Base-by-base conservation (phyloP, 148 eudicot species). In the Rhododendron henanense region DNA sequence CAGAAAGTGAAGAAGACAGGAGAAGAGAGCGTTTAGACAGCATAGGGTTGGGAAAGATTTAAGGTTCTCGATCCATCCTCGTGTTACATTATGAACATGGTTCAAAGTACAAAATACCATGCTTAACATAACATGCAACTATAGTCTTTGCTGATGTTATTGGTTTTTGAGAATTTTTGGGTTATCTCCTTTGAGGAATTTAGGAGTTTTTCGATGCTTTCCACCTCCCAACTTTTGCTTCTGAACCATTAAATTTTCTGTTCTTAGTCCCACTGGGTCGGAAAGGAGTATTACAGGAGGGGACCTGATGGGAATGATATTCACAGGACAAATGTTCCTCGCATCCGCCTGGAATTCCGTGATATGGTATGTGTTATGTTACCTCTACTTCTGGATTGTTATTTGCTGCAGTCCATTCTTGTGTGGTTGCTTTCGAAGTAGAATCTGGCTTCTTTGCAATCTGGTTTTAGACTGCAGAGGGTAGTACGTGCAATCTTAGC, bases 251-350 rank as follows among this genome's bases (percentile, higher is more conserved):
- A 21, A 57, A 25, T 79, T 79, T 81, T 82, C 28, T 85, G 50
- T 65, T 84, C 31, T 63, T 86, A 95, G 99, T 90, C 98, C 18
- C 99, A 97, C 85, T 97, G 99, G 99, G 93, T 95, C 65, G 99
- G 99, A 59, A 91, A 91, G 87, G 94, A 92, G 87, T 95, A 97
- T 93, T 95, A 87, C 92, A 93, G 71, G 89, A 91, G 93, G 89
- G 98, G 96, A 84, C 98, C 99, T 37, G 95, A 92, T 82, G 98
- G 98, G 81, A 97, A 97, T 91, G 96, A 97, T 74, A 97, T 97
- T 87, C 98, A 92, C 91, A 95, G 86, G 95, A 97, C 99, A 78
- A 97, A 97, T 89, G 96, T 97, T 74, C 99, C 98, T 86, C 98
- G 92, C 83, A 97, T 97, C 87, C 93, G 98, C 44, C 89, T 97